Evolutionary conservation across 805 yeast species (phyloP).

Genomic region (Candida xiaguanensis): DNA sequence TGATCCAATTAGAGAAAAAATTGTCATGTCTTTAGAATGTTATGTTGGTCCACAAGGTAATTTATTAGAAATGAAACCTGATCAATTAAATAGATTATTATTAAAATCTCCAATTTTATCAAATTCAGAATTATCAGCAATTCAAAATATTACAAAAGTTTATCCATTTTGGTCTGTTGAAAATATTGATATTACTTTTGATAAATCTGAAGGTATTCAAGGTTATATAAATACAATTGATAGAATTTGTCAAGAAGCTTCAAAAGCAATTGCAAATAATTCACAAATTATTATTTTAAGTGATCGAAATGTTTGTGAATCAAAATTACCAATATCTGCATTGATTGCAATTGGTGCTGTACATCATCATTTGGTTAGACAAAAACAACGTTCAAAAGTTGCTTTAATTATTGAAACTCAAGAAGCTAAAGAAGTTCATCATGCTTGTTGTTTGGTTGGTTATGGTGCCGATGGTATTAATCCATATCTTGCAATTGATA

Average conservation of each 20-base stretch:
- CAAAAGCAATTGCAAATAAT: constrained; percentile 74
- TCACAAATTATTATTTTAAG: constrained; percentile 73
- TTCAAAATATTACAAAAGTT: constrained; percentile 65
- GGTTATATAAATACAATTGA: constrained; percentile 87
- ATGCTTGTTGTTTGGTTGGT: constrained; percentile 88
- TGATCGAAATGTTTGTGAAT: constrained; percentile 59
- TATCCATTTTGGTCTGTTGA: constrained; percentile 86
- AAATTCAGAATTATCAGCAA: constrained; percentile 68
- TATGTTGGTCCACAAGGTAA: constrained; percentile 99
- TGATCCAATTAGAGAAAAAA: constrained; percentile 94
- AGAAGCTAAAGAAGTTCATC: constrained; percentile 97
- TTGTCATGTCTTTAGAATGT: constrained; percentile 96
- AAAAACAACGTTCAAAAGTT: constrained; percentile 93
- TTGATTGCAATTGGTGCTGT: constrained; percentile 95
- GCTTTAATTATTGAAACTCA: constrained; percentile 91
- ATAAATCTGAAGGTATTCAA: constrained; percentile 72
- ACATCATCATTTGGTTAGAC: constrained; percentile 93
- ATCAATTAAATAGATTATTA: constrained; percentile 85
- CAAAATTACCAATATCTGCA: constrained; percentile 78
- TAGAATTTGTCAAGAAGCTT: constrained; percentile 81
- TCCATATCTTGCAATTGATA: constrained; percentile 91
- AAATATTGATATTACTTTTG: constrained; percentile 84
- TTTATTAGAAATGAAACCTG: constrained; percentile 84
- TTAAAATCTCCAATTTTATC: constrained; percentile 80
- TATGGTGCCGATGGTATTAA: constrained; percentile 96